A percentile compares a stretch with the other conserved stretches of the same genome.
These are phyloP conservation scores for Pythium phragmiticola DNA, from an alignment of 352 stramenopile genomes.

Conservation along the genomic window DNA sequence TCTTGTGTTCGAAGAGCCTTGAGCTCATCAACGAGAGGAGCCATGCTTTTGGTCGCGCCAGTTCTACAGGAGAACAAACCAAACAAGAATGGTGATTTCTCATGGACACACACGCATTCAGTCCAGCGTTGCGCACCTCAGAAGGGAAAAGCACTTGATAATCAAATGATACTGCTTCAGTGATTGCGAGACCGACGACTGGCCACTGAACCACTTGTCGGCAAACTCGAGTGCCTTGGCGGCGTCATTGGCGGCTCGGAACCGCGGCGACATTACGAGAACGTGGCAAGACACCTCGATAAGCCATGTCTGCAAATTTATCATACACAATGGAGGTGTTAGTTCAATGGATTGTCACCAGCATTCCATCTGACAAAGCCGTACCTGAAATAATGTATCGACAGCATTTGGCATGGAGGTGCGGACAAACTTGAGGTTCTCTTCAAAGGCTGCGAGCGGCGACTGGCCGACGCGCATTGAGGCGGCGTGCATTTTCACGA, in stretches of 20 bases:
- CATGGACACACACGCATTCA: not conserved
- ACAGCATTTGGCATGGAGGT: conserved; percentile 42
- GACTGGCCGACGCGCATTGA: conserved; percentile 22
- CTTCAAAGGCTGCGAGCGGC: conserved; percentile 29
- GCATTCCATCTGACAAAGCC: not conserved
- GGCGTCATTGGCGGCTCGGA: conserved; percentile 28
- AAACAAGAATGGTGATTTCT: not conserved
- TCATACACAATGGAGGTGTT: not conserved
- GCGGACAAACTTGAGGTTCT: conserved; percentile 54
- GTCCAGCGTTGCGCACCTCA: conserved; percentile 34
- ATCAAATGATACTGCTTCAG: conserved; percentile 61
- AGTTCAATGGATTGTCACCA: not conserved
- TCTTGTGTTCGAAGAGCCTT: conserved; percentile 24
- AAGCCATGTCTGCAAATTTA: conserved; percentile 50
- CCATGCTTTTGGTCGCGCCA: conserved; percentile 45
- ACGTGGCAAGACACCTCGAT: conserved; percentile 61
- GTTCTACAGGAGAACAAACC: conserved; percentile 22
- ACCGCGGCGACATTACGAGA: conserved; percentile 42
- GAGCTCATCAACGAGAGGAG: conserved; percentile 35
- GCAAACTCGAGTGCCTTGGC: conserved; percentile 41
- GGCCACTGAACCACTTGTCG: conserved; percentile 28
- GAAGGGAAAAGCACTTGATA: conserved; percentile 49
- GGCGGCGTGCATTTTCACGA: conserved; percentile 53
- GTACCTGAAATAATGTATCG: conserved; percentile 54
- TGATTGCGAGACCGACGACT: conserved; percentile 26